These are phyloP conservation scores for Tagetes erecta DNA, from an alignment of 129 eudicot genomes.

Conservation along the genomic window DNA sequence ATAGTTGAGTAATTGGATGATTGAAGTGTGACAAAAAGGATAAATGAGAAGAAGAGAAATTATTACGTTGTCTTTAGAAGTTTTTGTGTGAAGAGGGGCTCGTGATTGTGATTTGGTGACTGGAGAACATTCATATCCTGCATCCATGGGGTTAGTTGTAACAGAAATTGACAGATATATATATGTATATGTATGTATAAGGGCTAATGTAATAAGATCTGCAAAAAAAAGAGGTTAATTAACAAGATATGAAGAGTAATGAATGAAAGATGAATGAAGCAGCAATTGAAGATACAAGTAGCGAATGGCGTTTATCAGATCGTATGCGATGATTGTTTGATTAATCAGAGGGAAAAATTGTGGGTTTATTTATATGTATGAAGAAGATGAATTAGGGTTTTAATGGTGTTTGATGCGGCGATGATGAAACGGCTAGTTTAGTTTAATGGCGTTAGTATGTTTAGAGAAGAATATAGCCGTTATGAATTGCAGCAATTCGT, in stretches of 20 bases:
- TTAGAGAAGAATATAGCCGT: too few species aligned
- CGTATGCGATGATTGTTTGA: not conserved
- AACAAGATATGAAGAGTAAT: constrained; percentile 7
- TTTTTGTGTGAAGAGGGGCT: constrained; percentile 49
- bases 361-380: constrained; percentile 10
- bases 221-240: constrained; percentile 6
- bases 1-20: too few species aligned
- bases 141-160: constrained; percentile 50
- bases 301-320: not conserved
- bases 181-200: constrained; percentile 2
- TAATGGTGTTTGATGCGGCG: too few species aligned
- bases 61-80: constrained; percentile 34
- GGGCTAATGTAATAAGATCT: not conserved
- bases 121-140: constrained; percentile 46
- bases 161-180: not conserved
- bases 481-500: too few species aligned
- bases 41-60: not conserved
- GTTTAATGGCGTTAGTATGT: too few species aligned
- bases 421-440: too few species aligned
- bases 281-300: not conserved
- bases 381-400: too few species aligned
- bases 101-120: constrained; percentile 42
- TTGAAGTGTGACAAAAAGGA: not conserved
- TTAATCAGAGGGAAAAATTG: constrained; percentile 7
- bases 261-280: not conserved